A percentile compares a stretch with the other conserved stretches of the same genome.
Conservation (phyloP, 768 basidiomycete species). For the Suillus sp. region DNA sequence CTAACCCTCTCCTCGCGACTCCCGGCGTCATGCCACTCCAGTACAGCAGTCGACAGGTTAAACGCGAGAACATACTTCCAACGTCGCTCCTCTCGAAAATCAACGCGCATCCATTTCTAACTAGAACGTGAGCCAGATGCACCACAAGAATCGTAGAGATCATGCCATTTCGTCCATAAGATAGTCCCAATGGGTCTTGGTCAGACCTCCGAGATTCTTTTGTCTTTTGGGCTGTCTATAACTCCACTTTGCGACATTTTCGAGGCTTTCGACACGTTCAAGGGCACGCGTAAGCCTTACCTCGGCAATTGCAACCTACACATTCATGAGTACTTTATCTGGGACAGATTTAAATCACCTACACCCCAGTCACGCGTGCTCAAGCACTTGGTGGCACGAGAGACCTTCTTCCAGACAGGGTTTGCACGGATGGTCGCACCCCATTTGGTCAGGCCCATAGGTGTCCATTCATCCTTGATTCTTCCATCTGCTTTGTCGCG, state of each 20-base stretch:
- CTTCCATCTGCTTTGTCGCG: slow-evolving; percentile 43
- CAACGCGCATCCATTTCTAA: slow-evolving; percentile 95
- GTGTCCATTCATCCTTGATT: slow-evolving; percentile 59
- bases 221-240: slow-evolving; percentile 96
- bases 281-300: slow-evolving; percentile 76
- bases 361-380: slow-evolving; percentile 84
- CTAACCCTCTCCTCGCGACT: slow-evolving; percentile 62
- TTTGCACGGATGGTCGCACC: slow-evolving; percentile 74
- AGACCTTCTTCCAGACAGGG: slow-evolving; percentile 70
- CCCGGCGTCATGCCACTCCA: slow-evolving; percentile 84
- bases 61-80: slow-evolving; percentile 91
- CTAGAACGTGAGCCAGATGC: slow-evolving; percentile 9
- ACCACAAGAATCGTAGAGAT: slow-evolving; percentile 8
- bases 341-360: slow-evolving; percentile 30
- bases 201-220: slow-evolving; percentile 68
- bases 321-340: slow-evolving; percentile 12
- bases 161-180: slow-evolving; percentile 90
- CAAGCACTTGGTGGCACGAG: slow-evolving; percentile 74
- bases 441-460: slow-evolving; percentile 72
- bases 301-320: slow-evolving; percentile 78
- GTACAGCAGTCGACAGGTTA: slow-evolving; percentile 76
- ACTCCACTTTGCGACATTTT: slow-evolving; percentile 82
- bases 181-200: slow-evolving; percentile 94
- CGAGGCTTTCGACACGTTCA: slow-evolving; percentile 83
- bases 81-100: slow-evolving; percentile 90